Evolutionary conservation across 108 stramenopile species (phyloP).

Genomic region (Discostella stelligeroides): DNA sequence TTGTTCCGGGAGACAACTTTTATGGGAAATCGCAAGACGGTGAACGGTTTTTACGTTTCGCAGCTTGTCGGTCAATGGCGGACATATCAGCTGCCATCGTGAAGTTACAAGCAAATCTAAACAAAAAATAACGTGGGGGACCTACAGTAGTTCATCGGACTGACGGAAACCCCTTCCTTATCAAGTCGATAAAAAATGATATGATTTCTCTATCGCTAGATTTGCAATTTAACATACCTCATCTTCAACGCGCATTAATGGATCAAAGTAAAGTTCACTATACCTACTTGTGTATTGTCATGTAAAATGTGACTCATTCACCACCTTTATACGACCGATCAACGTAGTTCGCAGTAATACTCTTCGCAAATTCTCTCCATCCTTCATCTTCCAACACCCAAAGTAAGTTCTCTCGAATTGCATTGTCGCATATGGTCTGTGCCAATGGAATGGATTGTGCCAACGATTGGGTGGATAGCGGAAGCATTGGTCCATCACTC

Average conservation of each 20-base stretch:
- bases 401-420: conserved; percentile 31
- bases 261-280: too few species aligned
- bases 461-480: conserved; percentile 31
- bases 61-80: conserved; percentile 62
- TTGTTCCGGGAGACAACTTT: conserved; percentile 79
- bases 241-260: too few species aligned
- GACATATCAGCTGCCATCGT: conserved; percentile 54
- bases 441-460: conserved; percentile 37
- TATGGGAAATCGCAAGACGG: conserved; percentile 55
- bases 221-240: too few species aligned
- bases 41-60: conserved; percentile 60
- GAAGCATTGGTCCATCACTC: conserved; percentile 36
- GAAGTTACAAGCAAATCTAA: conserved; percentile 39
- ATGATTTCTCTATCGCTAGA: too few species aligned
- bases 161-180: too few species aligned
- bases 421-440: conserved; percentile 32
- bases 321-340: conserved; percentile 37
- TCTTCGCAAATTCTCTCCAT: conserved; percentile 49
- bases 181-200: too few species aligned
- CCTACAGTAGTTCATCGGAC: too few species aligned
- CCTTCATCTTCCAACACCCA: conserved; percentile 46
- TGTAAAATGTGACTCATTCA: too few species aligned
- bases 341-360: conserved; percentile 36
- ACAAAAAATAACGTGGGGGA: too few species aligned
- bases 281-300: too few species aligned